phyloP scores from a whole-genome alignment of 2,329 filamentous ascomycete genomes.

The Arthrinium phaeospermum region DNA sequence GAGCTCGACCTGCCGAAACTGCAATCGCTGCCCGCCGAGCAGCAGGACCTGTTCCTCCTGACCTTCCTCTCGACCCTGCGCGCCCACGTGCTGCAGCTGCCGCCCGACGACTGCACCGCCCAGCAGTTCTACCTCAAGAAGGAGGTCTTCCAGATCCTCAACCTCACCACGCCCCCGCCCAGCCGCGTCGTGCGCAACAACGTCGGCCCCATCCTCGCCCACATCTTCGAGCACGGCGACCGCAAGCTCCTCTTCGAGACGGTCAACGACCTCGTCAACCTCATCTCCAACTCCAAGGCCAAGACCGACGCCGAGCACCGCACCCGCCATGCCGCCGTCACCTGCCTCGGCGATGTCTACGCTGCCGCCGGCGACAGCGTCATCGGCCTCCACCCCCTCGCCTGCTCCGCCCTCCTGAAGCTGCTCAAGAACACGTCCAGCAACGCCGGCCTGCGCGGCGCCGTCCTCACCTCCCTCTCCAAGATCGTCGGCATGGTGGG shows the following conservation, averaged over 20 bases:
- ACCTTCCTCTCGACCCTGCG: conserved; percentile 85
- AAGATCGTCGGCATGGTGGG: conserved; percentile 80
- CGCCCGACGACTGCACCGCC: conserved; percentile 79
- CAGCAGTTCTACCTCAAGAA: conserved; percentile 93
- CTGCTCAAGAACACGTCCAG: conserved; percentile 78
- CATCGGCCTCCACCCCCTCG: conserved; percentile 79
- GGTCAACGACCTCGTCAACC: conserved; percentile 81
- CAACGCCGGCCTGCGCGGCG: conserved; percentile 82
- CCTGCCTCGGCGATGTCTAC: conserved; percentile 88
- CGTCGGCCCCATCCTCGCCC: conserved; percentile 81
- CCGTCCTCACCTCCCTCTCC: conserved; percentile 75
- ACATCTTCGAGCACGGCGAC: conserved; percentile 84
- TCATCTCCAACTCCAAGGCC: conserved; percentile 75
- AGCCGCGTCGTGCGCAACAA: conserved; percentile 91
- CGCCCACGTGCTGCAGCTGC: conserved; percentile 77
- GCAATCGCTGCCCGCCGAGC: conserved; percentile 86
- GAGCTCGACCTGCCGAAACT: conserved; percentile 92
- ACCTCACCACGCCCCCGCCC: conserved; percentile 78
- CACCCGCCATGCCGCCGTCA: conserved; percentile 84
- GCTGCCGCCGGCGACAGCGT: conserved; percentile 93
- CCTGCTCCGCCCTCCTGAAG: conserved; percentile 75
- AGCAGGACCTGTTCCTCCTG: conserved; percentile 93
- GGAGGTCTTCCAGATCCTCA: conserved; percentile 92
- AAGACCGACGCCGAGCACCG: conserved; percentile 77
- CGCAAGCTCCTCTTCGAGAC: conserved; percentile 93